Percentiles rank a stretch among this genome's conserved stretches.
phyloP scores from a whole-genome alignment of 257 asterid genomes.

The Nicotiana tomentosiformis region DNA sequence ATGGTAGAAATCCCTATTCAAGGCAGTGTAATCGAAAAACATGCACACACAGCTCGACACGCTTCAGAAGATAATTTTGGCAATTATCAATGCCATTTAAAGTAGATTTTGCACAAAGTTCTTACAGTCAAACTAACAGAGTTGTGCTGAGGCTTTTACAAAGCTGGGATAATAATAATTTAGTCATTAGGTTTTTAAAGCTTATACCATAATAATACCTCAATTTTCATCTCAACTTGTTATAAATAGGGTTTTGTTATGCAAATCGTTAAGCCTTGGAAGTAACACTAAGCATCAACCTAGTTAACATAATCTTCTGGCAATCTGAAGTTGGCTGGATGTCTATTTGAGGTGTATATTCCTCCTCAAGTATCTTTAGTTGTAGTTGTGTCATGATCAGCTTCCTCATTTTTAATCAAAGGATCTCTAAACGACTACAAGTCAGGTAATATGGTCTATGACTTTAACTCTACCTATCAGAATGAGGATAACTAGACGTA shows the following conservation, averaged over 20 bases:
- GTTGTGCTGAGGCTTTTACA: not conserved
- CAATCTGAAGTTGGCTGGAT: not conserved
- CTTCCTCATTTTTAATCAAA: not conserved
- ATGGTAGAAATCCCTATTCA: not conserved
- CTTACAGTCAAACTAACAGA: not conserved
- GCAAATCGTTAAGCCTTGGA: not conserved
- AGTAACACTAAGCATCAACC: not conserved
- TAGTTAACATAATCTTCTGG: not conserved
- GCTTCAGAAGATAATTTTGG: not conserved
- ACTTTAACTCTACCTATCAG: constrained; percentile 3
- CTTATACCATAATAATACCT: not conserved
- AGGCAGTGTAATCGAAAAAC: not conserved
- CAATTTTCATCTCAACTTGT: not conserved
- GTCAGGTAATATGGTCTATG: not conserved
- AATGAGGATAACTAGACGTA: not conserved
- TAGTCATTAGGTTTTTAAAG: not conserved
- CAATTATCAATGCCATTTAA: not conserved
- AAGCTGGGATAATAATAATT: not conserved
- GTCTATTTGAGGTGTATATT: not conserved
- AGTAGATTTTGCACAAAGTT: not conserved
- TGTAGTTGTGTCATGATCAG: not conserved
- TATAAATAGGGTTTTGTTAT: not conserved
- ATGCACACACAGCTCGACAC: not conserved
- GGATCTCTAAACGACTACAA: not conserved
- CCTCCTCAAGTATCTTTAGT: not conserved